Conservation (phyloP, 768 basidiomycete species). For the Nevesoporus exiguus region DNA sequence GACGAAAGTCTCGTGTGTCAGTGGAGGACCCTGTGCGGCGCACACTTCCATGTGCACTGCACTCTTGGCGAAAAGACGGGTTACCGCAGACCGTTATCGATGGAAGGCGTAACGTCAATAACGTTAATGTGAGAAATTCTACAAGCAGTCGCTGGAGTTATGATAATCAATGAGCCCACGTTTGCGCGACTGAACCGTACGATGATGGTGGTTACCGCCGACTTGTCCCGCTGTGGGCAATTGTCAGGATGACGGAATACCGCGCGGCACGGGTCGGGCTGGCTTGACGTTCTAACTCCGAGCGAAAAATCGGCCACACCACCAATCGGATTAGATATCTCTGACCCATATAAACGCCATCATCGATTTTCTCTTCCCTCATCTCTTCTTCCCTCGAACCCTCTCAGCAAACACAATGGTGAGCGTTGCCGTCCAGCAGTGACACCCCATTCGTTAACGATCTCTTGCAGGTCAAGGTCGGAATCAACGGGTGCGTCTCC, state of each 20-base stretch:
- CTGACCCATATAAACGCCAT: constrained; percentile 26
- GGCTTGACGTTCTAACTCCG: constrained; percentile 24
- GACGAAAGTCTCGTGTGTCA: constrained; percentile 1
- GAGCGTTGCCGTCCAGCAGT: background rate
- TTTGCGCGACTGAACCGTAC: constrained; percentile 5
- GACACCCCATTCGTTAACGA: constrained; percentile 1
- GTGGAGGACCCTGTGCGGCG: background rate
- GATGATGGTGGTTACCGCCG: constrained; percentile 12
- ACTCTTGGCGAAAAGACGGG: background rate
- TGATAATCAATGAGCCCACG: constrained; percentile 3
- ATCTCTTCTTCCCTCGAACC: constrained; percentile 4
- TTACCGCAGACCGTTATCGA: background rate
- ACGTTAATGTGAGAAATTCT: constrained; percentile 1
- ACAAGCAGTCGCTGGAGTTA: background rate
- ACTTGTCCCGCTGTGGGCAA: constrained; percentile 3
- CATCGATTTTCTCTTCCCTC: constrained; percentile 1
- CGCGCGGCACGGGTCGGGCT: constrained; percentile 14
- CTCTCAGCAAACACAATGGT: constrained; percentile 24
- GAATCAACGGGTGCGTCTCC: constrained; percentile 85
- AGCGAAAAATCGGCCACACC: constrained; percentile 17
- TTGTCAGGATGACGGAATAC: background rate
- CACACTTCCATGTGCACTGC: no score
- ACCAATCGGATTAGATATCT: constrained; percentile 23
- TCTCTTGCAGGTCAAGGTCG: constrained; percentile 66
- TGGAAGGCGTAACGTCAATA: background rate